Conservation (phyloP, 1,284 basidiomycete genomes). For the Trichosporon sp. region DNA sequence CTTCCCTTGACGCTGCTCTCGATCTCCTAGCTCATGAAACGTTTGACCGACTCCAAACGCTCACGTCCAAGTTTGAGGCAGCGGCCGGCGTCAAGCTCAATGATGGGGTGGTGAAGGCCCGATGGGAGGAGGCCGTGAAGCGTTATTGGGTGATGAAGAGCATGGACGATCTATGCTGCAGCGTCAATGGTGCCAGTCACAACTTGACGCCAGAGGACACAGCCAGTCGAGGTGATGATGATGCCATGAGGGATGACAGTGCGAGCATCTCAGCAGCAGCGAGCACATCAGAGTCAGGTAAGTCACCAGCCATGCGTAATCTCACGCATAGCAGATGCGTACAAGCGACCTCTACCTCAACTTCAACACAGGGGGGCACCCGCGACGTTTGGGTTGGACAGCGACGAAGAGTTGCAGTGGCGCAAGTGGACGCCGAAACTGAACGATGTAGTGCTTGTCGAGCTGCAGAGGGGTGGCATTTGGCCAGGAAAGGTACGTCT, state of each 20-base stretch:
- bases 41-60: constrained; percentile 41
- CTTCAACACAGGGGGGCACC: constrained; percentile 43
- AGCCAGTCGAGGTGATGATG: constrained; percentile 25
- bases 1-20: constrained; percentile 51
- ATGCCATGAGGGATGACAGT: background rate
- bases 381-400: constrained; percentile 33
- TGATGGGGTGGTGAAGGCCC: constrained; percentile 41
- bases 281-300: background rate
- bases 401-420: constrained; percentile 48
- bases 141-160: constrained; percentile 53
- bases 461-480: constrained; percentile 35
- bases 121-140: constrained; percentile 54
- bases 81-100: constrained; percentile 48
- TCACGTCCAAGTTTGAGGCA: constrained; percentile 46
- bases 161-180: constrained; percentile 49
- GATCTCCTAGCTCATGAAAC: constrained; percentile 52
- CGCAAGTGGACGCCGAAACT: constrained; percentile 46
- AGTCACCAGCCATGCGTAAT: background rate
- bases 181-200: background rate
- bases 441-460: constrained; percentile 47
- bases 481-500: constrained; percentile 50
- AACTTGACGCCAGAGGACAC: background rate
- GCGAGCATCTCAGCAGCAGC: background rate
- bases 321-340: constrained; percentile 18
- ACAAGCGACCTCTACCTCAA: constrained; percentile 34